phyloP scores from a whole-genome alignment of 2,329 filamentous ascomycete species.

The Allantophomopsis cytisporea region DNA sequence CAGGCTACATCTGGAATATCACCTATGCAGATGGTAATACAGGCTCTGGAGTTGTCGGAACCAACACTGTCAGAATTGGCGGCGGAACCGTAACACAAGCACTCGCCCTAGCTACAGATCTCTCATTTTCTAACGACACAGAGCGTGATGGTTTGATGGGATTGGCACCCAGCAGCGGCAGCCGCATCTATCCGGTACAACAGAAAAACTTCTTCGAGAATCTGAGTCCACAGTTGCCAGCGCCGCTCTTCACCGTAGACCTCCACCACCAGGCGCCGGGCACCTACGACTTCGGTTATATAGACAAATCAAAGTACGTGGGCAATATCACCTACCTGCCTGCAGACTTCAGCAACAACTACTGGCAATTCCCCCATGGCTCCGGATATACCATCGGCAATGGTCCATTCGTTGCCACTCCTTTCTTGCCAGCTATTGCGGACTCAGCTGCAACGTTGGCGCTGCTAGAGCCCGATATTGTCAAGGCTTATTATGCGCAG shows the following conservation, averaged over 20 bases:
- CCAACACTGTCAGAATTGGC: conserved; percentile 47
- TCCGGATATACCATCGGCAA: conserved; percentile 29
- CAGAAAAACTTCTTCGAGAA: conserved; percentile 54
- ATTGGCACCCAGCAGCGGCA: conserved; percentile 50
- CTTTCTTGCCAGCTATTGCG: conserved; percentile 13
- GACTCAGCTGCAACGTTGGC: conserved; percentile 24
- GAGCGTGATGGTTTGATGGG: conserved; percentile 55
- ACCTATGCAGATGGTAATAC: conserved; percentile 55
- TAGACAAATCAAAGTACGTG: conserved; percentile 34
- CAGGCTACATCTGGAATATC: conserved; percentile 46
- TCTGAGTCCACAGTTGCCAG: conserved; percentile 39
- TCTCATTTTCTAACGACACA: conserved; percentile 43
- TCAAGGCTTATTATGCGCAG: conserved; percentile 18
- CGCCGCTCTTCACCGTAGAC: conserved; percentile 37
- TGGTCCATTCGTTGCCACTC: conserved; percentile 30
- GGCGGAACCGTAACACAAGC: conserved; percentile 48
- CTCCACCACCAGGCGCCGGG: conserved; percentile 29
- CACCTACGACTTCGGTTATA: conserved; percentile 38
- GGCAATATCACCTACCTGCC: conserved; percentile 35
- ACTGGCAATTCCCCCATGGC: conserved; percentile 35
- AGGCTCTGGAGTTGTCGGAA: conserved; percentile 51
- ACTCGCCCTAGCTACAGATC: conserved; percentile 45
- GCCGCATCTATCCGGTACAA: conserved; percentile 40
- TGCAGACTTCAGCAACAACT: conserved; percentile 31
- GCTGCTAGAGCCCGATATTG: conserved; percentile 16